Percentiles rank a stretch among this genome's conserved stretches.
phyloP scores from a whole-genome alignment of 441 rosid species.

The Flueggea neowawraea region DNA sequence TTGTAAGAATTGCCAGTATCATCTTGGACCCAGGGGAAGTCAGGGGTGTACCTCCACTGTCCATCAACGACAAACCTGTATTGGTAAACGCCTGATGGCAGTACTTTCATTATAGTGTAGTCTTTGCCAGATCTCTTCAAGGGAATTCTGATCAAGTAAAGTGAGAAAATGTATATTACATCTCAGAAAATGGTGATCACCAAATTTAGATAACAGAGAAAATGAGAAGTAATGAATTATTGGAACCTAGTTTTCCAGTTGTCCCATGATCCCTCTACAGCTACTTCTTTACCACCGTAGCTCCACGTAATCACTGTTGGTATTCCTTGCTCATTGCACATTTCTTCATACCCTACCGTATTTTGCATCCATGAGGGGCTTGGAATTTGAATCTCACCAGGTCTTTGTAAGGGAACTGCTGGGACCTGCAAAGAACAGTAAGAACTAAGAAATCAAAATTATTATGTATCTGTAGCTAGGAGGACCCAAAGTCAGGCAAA shows the following conservation, averaged over 20 bases:
- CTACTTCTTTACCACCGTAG: slow-evolving; percentile 78
- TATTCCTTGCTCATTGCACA: slow-evolving; percentile 65
- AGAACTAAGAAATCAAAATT: too few relatives aligned
- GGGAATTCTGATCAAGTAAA: slow-evolving; percentile 51
- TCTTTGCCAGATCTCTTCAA: slow-evolving; percentile 94
- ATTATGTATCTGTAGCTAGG: too few relatives aligned
- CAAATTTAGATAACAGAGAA: background rate
- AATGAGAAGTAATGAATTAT: background rate
- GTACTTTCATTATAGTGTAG: slow-evolving; percentile 87
- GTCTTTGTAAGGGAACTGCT: slow-evolving; percentile 81
- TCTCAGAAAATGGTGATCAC: background rate
- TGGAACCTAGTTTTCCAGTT: slow-evolving; percentile 80
- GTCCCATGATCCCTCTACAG: slow-evolving; percentile 98
- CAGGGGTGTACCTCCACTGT: slow-evolving; percentile 78
- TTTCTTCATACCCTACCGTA: slow-evolving; percentile 50
- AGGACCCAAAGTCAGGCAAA: too few relatives aligned
- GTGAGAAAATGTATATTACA: background rate
- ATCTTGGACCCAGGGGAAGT: slow-evolving; percentile 78
- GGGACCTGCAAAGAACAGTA: slow-evolving; percentile 48
- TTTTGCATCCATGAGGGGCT: slow-evolving; percentile 62
- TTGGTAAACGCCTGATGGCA: slow-evolving; percentile 92
- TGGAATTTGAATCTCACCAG: slow-evolving; percentile 80
- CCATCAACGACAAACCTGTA: slow-evolving; percentile 94
- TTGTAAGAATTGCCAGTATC: slow-evolving; percentile 77
- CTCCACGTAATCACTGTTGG: slow-evolving; percentile 97